Evolutionary conservation across 73 alveolate species (phyloP), one percentile per base, ranked within the genome.

Genomic region (Tetrahymena thermophila): DNA sequence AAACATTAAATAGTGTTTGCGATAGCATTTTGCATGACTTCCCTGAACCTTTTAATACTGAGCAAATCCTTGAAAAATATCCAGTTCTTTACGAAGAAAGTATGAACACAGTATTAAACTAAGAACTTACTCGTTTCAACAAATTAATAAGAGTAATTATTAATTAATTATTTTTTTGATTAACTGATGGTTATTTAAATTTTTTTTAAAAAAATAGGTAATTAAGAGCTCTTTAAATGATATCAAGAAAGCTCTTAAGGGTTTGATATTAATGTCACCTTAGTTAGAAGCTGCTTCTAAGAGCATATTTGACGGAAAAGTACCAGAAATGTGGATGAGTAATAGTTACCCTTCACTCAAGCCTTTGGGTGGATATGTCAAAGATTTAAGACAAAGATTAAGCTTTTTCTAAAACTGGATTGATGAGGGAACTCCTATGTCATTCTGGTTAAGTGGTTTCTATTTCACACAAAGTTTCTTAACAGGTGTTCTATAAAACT

Each of bases 401-500:
- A 98, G 97, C 85, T 99, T 98, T 98, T 99, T 99, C 99, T 94
- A 97, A 94, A 97, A 96, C 58, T 99, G 99, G 99, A 93, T 98
- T 50, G 97, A 96, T 37, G 95, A 98, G 40, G 99, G 99, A 21
- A 98, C 98, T 84, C 99, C 99, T 0, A 96, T 97, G 94, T 97
- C 98, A 93, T 99, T 98, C 97, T 99, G 99, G 99, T 97, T 99
- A 85, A 97, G 99, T 38, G 99, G 99, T 97, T 99, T 99, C 98
- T 98, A 97, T 98, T 99, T 99, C 98, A 99, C 99, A 35, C 99
- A 99, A 96, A 99, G 99, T 84, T 99, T 98, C 98, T 97, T 99
- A 98, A 99, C 99, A 17, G 99, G 99, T 71, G 99, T 99, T 43
- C 96, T 98, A 58, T 99, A 99, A 97, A 99, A 99, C 96, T 99